Conservation (phyloP, 345 rosid species). For the Populus euphratica region DNA sequence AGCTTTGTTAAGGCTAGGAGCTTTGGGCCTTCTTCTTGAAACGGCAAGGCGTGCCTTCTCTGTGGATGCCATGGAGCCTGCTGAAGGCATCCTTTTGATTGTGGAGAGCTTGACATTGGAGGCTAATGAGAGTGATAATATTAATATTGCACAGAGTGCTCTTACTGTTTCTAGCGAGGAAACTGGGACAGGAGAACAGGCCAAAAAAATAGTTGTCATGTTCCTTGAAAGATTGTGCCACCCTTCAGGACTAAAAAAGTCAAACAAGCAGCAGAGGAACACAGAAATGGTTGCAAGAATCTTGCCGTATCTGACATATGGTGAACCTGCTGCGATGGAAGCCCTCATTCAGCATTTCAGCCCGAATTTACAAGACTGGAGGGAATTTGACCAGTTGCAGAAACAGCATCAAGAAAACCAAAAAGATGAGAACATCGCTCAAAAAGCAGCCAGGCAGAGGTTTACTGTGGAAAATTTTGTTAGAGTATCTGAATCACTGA, state of each 20-base stretch:
- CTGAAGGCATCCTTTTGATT: conserved; percentile 95
- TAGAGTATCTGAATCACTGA: conserved; percentile 91
- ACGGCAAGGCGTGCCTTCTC: conserved; percentile 94
- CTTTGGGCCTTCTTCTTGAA: conserved; percentile 93
- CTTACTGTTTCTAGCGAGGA: conserved; percentile 79
- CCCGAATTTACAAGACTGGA: conserved; percentile 86
- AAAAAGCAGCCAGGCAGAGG: conserved; percentile 72
- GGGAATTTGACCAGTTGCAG: conserved; percentile 74
- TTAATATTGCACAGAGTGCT: conserved; percentile 69
- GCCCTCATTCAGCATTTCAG: conserved; percentile 86
- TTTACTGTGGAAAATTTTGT: conserved; percentile 86
- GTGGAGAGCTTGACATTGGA: conserved; percentile 92
- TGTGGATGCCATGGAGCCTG: conserved; percentile 99
- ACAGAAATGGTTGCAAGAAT: conserved; percentile 99
- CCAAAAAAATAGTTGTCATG: conserved; percentile 94
- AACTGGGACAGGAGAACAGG: conserved; percentile 86
- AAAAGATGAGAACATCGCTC: conserved; percentile 63
- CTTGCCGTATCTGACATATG: conserved; percentile 93
- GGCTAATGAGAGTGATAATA: conserved; percentile 89
- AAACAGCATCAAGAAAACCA: conserved; percentile 63
- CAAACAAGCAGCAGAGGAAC: conserved; percentile 95
- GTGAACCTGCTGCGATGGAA: conserved; percentile 99
- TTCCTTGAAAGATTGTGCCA: conserved; percentile 90
- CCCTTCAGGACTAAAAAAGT: conserved; percentile 81
- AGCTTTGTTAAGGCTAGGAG: conserved; percentile 79